phyloP scores from a whole-genome alignment of 129 eudicot species.

The Smallanthus sonchifolius region DNA sequence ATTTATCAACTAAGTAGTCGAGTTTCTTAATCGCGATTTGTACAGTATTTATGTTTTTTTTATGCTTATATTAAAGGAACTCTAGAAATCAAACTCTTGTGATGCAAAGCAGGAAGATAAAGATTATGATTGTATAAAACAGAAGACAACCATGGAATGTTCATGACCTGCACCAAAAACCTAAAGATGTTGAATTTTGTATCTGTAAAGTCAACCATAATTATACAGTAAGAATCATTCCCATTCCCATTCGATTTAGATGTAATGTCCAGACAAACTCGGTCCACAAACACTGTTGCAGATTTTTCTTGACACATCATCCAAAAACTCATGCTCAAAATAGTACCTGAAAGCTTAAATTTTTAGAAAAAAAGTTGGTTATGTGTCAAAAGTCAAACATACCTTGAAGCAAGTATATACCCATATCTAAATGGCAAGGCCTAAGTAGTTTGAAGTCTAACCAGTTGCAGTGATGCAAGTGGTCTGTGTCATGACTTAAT shows the following conservation, averaged over 20 bases:
- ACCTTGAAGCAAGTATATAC: background rate
- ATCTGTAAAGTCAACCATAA: background rate
- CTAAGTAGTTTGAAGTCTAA: too few species aligned
- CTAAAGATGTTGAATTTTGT: background rate
- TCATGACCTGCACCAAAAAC: conserved; percentile 10
- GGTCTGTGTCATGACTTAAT: background rate
- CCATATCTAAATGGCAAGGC: too few species aligned
- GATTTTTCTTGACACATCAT: conserved; percentile 68
- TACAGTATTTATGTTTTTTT: background rate
- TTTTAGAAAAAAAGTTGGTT: background rate
- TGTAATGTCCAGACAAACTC: conserved; percentile 84
- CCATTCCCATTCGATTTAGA: conserved; percentile 94
- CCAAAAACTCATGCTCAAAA: conserved; percentile 76
- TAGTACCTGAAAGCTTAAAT: conserved; percentile 50
- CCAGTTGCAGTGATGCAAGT: too few species aligned
- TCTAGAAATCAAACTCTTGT: background rate
- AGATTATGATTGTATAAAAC: conserved; percentile 9
- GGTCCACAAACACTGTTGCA: conserved; percentile 85
- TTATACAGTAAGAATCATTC: conserved; percentile 35
- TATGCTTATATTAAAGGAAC: background rate
- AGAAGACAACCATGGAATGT: conserved; percentile 16
- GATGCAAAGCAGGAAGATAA: background rate
- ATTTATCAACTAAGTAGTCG: background rate
- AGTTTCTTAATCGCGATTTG: conserved; percentile 1
- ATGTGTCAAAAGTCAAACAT: background rate